Conservation (phyloP, 208 protist species). For the Leishmania mexicana region DNA sequence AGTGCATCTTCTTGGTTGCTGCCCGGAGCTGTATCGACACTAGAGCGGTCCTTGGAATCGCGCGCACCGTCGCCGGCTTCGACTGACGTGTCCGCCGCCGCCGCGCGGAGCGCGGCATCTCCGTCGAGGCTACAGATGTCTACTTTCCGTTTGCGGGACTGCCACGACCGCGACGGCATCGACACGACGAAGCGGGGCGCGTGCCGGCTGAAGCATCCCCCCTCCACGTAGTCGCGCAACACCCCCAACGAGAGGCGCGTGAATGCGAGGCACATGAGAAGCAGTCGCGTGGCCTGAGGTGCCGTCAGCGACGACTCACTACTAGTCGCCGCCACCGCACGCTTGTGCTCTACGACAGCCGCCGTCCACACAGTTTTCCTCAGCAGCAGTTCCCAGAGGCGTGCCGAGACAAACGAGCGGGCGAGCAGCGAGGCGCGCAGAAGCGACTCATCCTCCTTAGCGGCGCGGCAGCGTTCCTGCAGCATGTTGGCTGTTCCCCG, state of each 20-base stretch:
- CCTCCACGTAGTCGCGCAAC: constrained; percentile 64
- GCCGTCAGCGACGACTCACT: background rate
- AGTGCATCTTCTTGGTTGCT: constrained; percentile 34
- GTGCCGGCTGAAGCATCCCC: constrained; percentile 42
- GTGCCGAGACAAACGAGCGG: constrained; percentile 62
- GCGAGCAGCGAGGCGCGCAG: constrained; percentile 59
- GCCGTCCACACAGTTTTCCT: constrained; percentile 56
- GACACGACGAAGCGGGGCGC: constrained; percentile 87
- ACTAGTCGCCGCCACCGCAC: background rate
- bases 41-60: background rate
- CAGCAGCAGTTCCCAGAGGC: constrained; percentile 68
- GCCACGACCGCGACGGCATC: constrained; percentile 53
- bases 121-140: background rate
- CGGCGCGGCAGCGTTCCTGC: constrained; percentile 17
- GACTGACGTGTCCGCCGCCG: background rate
- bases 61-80: background rate
- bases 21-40: background rate
- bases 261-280: constrained; percentile 45
- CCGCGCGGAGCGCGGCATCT: background rate
- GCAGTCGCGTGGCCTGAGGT: constrained; percentile 11
- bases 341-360: constrained; percentile 32
- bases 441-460: constrained; percentile 27
- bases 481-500: constrained; percentile 22
- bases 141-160: background rate
- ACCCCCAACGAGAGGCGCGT: constrained; percentile 55